Conservation (phyloP, 192 early-diverging fungal genomes). For the Gigaspora rosea region DNA sequence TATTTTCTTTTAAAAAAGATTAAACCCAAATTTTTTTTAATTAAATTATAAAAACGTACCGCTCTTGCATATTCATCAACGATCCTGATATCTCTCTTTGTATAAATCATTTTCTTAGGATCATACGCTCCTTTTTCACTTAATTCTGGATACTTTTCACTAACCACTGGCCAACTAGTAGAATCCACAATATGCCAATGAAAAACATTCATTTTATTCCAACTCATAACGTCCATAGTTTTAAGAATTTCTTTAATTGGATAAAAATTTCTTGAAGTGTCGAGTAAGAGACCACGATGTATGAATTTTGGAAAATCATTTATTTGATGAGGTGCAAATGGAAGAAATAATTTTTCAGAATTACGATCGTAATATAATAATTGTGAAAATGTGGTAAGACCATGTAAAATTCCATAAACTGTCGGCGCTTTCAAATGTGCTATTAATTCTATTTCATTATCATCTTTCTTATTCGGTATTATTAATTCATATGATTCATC, state of each 20-base stretch:
- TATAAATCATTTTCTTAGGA: constrained; percentile 63
- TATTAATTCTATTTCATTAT: neutral
- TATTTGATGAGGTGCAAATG: constrained; percentile 41
- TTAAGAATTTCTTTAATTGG: constrained; percentile 62
- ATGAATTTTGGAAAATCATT: constrained; percentile 61
- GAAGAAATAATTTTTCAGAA: neutral
- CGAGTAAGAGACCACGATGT: constrained; percentile 72
- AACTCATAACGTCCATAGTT: constrained; percentile 78
- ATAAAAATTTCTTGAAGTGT: constrained; percentile 75
- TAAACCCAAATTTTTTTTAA: too few species aligned
- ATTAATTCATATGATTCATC: constrained; percentile 67
- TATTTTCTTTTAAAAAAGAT: too few species aligned
- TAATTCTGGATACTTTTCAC: constrained; percentile 61
- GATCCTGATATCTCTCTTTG: constrained; percentile 65
- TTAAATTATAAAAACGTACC: neutral
- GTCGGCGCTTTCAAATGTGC: constrained; percentile 40
- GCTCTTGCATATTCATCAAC: constrained; percentile 72
- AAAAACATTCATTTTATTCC: constrained; percentile 81
- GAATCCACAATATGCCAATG: constrained; percentile 81
- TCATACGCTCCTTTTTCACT: constrained; percentile 69
- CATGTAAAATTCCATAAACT: constrained; percentile 51
- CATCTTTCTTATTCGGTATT: constrained; percentile 38
- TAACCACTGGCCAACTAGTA: constrained; percentile 69
- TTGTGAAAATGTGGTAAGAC: constrained; percentile 53
- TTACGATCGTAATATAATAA: constrained; percentile 37